Base-by-base conservation (phyloP, 169 alveolate genomes). In the Plasmodium relictum region DNA sequence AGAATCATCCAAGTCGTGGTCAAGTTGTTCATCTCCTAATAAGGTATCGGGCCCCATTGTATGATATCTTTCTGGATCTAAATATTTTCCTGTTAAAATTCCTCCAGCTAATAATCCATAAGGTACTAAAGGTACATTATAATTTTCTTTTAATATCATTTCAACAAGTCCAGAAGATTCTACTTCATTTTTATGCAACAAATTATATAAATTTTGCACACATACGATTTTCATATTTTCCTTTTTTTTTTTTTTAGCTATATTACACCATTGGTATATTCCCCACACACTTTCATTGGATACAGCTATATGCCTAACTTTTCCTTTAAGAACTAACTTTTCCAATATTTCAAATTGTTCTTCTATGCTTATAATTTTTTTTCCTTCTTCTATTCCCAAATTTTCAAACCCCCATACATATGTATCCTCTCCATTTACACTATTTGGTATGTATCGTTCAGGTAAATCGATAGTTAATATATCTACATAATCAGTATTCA, bases 71-170 rank as follows among this genome's bases (percentile, higher is more conserved):
- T 95, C 97, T 0, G 97, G 97, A 73, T 95, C 97, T 52, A 95
- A 88, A 88, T 95, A 95, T 70, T 95, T 95, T 20, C 97, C 97
- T 5, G 97, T 95, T 48, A 95, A 68, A n/a, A 95, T 93, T 62
- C 97, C 97, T 10, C 97, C 97, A 7, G 97, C 97, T 50, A 95
- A 88, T n/a, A 88, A 63, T 24, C 96, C 97, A 73, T 95, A 95
- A 10, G 97, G 95, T n/a, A 95, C 93, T 31, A 95, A 72, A 4
- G 97, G 97, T 48, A 95, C 94, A 45, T 94, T 93, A 42, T 93
- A 85, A 62, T 92, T 73, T 54, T 91, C 95, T 59, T 80, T 80
- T 42, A 86, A 63, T 6, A 88, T 88, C 72, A 94, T 95, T 56
- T 95, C 97, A 14, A 94, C 93, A 58, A 95, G 45, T 14, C 97